Conservation (phyloP, 2,329 filamentous ascomycete species). For the Paradendryphiella salina region DNA sequence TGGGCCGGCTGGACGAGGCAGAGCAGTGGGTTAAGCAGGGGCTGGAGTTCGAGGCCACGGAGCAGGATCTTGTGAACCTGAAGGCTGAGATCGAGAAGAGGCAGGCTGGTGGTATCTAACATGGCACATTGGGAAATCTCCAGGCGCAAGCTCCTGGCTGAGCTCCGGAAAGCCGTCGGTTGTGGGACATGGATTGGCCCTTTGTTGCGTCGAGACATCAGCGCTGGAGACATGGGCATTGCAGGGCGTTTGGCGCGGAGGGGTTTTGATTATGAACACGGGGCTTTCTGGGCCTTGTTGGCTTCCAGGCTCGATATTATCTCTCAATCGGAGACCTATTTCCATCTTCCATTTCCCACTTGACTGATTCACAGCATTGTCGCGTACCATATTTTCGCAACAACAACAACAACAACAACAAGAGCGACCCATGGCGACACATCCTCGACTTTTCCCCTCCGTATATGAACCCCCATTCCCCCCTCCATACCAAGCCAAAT, state of each 20-base stretch:
- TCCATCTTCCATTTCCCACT: too few relatives aligned
- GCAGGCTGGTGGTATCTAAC: slow-evolving; percentile 23
- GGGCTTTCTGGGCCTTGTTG: not conserved
- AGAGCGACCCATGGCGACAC: too few relatives aligned
- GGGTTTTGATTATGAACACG: not conserved
- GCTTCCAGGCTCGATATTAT: not conserved
- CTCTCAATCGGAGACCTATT: not conserved
- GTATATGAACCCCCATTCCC: too few relatives aligned
- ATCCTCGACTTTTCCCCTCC: too few relatives aligned
- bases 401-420: too few relatives aligned
- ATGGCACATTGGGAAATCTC: not conserved
- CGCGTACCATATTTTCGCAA: too few relatives aligned
- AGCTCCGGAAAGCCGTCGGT: not conserved
- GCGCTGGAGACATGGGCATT: slow-evolving; percentile 19
- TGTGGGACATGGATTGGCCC: not conserved
- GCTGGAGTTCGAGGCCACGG: slow-evolving; percentile 77
- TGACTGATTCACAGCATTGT: too few relatives aligned
- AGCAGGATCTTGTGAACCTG: slow-evolving; percentile 46
- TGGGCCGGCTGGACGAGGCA: slow-evolving; percentile 84
- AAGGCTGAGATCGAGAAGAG: slow-evolving; percentile 54
- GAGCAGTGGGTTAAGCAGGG: slow-evolving; percentile 74
- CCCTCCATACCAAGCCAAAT: too few relatives aligned
- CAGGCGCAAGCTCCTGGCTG: not conserved
- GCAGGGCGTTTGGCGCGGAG: slow-evolving; percentile 26
- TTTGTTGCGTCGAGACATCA: not conserved